These are phyloP conservation scores for Babesia ovata DNA, from an alignment of 169 alveolate species.

Conservation along the genomic window DNA sequence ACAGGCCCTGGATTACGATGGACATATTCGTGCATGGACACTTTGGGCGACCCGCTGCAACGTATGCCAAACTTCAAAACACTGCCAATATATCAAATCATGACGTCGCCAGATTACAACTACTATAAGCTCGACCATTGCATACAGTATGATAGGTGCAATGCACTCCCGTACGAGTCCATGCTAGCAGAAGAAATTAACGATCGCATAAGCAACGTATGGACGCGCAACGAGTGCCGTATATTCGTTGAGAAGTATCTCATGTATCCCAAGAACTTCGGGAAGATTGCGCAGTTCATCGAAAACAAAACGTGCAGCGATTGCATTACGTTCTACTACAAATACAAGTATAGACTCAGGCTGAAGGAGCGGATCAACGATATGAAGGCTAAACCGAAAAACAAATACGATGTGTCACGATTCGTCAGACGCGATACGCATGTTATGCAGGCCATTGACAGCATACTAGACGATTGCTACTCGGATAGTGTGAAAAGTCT, in stretches of 20 bases:
- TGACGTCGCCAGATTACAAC: slow-evolving; percentile 57
- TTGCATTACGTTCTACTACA: slow-evolving; percentile 81
- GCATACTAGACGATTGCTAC: slow-evolving; percentile 56
- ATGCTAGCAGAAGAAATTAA: slow-evolving; percentile 54
- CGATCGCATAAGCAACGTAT: slow-evolving; percentile 70
- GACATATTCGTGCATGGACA: slow-evolving; percentile 70
- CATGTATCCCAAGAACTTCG: slow-evolving; percentile 87
- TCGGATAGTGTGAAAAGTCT: slow-evolving; percentile 36
- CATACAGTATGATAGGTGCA: slow-evolving; percentile 49
- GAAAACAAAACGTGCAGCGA: slow-evolving; percentile 83
- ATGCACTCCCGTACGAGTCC: slow-evolving; percentile 39
- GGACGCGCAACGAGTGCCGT: slow-evolving; percentile 83
- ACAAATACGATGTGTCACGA: slow-evolving; percentile 56
- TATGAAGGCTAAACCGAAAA: slow-evolving; percentile 26
- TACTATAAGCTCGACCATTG: slow-evolving; percentile 45
- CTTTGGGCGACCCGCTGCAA: slow-evolving; percentile 50
- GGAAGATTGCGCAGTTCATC: slow-evolving; percentile 82
- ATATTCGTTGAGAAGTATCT: slow-evolving; percentile 82
- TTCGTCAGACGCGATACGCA: slow-evolving; percentile 55
- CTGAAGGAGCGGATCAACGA: slow-evolving; percentile 62
- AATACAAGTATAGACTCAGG: slow-evolving; percentile 66
- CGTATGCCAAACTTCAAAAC: slow-evolving; percentile 60
- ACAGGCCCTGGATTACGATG: slow-evolving; percentile 81
- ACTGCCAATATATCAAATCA: slow-evolving; percentile 54
- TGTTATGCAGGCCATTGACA: slow-evolving; percentile 50